Percentiles rank a stretch among this genome's conserved stretches.
These are phyloP conservation scores for Ustilago shanxiensis DNA, from an alignment of 1,284 basidiomycete genomes.

Conservation along the genomic window DNA sequence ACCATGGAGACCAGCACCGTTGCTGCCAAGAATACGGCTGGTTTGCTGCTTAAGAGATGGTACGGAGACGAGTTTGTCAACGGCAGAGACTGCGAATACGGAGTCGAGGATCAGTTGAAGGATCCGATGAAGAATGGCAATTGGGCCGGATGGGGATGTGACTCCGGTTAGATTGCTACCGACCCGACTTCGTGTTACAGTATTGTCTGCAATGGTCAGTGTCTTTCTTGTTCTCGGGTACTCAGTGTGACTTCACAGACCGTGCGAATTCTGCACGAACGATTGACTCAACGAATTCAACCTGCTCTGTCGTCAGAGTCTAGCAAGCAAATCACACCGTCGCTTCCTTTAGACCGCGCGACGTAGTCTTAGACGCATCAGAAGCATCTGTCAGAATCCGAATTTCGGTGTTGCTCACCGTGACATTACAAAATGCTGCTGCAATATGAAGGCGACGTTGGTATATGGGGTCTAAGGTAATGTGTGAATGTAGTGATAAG, in stretches of 20 bases:
- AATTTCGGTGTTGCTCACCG: neutral
- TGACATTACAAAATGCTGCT: neutral
- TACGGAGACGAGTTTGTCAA: slow-evolving; percentile 62
- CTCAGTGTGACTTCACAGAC: neutral
- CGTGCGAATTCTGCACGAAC: too few relatives aligned
- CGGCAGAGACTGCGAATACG: slow-evolving; percentile 44
- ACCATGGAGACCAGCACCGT: slow-evolving; percentile 94
- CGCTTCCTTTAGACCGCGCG: too few relatives aligned
- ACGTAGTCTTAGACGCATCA: neutral
- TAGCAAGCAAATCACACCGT: neutral
- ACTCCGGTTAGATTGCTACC: slow-evolving; percentile 43
- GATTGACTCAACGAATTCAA: too few relatives aligned
- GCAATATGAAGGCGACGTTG: neutral
- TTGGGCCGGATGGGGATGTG: slow-evolving; percentile 67
- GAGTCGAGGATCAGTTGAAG: slow-evolving; percentile 9
- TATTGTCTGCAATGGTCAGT: neutral
- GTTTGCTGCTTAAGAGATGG: slow-evolving; percentile 55
- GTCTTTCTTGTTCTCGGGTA: neutral
- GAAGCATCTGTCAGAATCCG: neutral
- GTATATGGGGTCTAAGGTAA: neutral
- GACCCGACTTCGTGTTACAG: too few relatives aligned
- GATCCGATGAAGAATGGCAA: slow-evolving; percentile 38
- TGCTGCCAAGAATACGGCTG: slow-evolving; percentile 79
- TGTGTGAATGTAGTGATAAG: neutral
- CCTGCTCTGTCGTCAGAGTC: neutral